phyloP scores from a whole-genome alignment of 2,329 filamentous ascomycete genomes.

The Phyllosticta citrichinensis region DNA sequence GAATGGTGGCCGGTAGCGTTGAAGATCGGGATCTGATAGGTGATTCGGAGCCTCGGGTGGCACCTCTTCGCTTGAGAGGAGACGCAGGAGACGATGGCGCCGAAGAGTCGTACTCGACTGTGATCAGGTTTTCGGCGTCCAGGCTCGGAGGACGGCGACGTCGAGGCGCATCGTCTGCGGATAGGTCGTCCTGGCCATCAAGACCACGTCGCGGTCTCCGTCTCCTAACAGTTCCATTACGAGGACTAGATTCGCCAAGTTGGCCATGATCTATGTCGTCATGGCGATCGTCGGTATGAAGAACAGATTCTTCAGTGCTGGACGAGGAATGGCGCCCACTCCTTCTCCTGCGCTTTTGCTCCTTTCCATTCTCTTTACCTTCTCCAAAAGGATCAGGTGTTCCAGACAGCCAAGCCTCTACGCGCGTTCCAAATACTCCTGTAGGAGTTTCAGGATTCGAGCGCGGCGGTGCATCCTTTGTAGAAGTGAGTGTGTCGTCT shows the following conservation, averaged over 20 bases:
- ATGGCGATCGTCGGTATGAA: constrained; percentile 1
- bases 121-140: constrained; percentile 14
- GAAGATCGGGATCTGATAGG: constrained; percentile 30
- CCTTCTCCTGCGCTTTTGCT: constrained; percentile 1
- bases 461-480: constrained; percentile 14
- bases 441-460: constrained; percentile 25
- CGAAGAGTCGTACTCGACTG: constrained; percentile 8
- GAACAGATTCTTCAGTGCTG: constrained; percentile 6
- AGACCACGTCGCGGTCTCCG: constrained; percentile 19
- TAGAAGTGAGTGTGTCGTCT: background rate
- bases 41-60: constrained; percentile 27
- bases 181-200: constrained; percentile 18
- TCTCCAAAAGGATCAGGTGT: constrained; percentile 48
- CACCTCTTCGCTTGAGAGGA: constrained; percentile 28
- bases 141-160: constrained; percentile 13
- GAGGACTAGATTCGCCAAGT: background rate
- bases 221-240: constrained; percentile 16
- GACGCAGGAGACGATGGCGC: constrained; percentile 10
- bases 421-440: constrained; percentile 40
- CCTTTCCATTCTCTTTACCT: constrained; percentile 20
- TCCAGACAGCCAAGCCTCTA: constrained; percentile 52
- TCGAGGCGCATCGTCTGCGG: background rate
- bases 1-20: constrained; percentile 16
- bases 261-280: background rate
- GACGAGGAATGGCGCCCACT: constrained; percentile 5